These are phyloP conservation scores for Solanum bulbocastanum DNA, from an alignment of 257 asterid species.

Conservation along the genomic window DNA sequence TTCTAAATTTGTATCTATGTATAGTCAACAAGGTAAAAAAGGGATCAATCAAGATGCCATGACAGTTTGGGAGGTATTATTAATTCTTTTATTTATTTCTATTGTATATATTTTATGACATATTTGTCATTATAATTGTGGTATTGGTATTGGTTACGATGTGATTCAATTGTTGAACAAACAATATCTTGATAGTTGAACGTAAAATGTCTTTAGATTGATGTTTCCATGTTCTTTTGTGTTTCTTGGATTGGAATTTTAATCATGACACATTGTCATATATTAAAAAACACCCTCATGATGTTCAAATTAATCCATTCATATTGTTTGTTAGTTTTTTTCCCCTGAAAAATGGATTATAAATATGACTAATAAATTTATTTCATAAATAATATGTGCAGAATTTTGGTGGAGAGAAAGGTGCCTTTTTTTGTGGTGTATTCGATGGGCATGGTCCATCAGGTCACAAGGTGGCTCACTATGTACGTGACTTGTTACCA, in stretches of 20 bases:
- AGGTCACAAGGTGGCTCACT: conserved; percentile 71
- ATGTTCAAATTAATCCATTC: not conserved
- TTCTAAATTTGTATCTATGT: conserved; percentile 55
- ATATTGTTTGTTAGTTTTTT: not conserved
- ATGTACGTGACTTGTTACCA: conserved; percentile 59
- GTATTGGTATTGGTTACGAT: not conserved
- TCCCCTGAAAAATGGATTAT: not conserved
- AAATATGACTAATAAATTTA: not conserved
- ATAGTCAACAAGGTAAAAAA: conserved; percentile 59
- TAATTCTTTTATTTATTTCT: not conserved
- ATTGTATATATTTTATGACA: not conserved
- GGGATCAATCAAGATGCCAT: conserved; percentile 82
- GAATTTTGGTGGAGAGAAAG: conserved; percentile 71
- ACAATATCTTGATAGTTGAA: not conserved
- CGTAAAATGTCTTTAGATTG: not conserved
- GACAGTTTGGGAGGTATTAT: conserved; percentile 89
- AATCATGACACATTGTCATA: not conserved
- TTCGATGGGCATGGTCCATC: conserved; percentile 93
- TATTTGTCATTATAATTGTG: not conserved
- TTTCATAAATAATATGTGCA: conserved; percentile 3
- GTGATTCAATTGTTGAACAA: not conserved
- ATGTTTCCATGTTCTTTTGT: not conserved
- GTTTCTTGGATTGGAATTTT: not conserved
- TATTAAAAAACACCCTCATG: not conserved
- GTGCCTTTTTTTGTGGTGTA: conserved; percentile 57